Evolutionary conservation across 2,329 filamentous ascomycete genomes (phyloP).

Genomic region (Ceratocystis huliohia): DNA sequence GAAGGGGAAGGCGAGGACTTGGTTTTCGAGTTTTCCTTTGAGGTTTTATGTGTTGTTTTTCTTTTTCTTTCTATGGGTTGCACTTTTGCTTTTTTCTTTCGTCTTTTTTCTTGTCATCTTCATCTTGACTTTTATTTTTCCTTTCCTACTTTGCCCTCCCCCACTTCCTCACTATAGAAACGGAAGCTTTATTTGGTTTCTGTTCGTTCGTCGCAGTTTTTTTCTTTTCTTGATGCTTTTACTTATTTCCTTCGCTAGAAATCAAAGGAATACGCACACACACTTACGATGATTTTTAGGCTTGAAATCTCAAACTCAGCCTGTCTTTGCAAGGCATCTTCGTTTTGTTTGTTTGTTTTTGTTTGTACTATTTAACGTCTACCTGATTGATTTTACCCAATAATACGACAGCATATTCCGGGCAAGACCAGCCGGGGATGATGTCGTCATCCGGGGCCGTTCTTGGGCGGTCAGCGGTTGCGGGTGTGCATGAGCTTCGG

Average conservation of each 20-base stretch:
- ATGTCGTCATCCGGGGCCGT: no score
- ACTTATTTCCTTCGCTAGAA: background rate
- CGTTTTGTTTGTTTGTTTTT: no score
- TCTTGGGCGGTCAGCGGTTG: no score
- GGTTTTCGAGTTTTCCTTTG: background rate
- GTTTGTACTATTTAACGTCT: no score
- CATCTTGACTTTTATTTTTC: conserved; percentile 2
- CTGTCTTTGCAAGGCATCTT: background rate
- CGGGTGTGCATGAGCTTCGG: no score
- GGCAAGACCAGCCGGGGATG: no score
- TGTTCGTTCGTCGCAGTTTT: background rate
- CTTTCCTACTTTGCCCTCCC: background rate
- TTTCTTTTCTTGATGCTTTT: background rate
- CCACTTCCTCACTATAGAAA: background rate
- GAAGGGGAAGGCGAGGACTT: background rate
- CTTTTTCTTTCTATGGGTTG: background rate
- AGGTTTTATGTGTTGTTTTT: background rate
- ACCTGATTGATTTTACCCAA: no score
- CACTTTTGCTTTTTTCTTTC: background rate
- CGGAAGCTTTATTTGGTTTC: background rate
- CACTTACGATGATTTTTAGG: background rate
- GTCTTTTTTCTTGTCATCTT: background rate
- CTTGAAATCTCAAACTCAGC: background rate
- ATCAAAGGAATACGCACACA: background rate
- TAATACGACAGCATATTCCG: no score